phyloP scores from a whole-genome alignment of 2,329 filamentous ascomycete genomes.

The Nemania diffusa region DNA sequence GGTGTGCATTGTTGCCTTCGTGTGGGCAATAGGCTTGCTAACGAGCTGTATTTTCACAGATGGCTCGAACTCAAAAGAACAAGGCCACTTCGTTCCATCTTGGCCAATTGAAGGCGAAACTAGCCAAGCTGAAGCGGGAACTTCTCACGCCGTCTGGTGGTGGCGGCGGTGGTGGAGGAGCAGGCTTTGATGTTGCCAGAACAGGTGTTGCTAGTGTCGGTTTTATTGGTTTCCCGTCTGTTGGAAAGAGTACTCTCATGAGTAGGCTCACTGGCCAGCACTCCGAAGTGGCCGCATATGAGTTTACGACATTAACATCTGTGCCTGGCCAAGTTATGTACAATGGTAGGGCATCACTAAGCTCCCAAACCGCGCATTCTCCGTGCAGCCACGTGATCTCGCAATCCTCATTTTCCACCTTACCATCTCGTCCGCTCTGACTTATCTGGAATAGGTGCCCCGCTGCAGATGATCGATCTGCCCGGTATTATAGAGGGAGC shows the following conservation, averaged over 20 bases:
- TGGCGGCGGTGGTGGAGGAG: constrained; percentile 84
- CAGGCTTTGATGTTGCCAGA: constrained; percentile 96
- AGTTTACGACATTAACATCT: constrained; percentile 97
- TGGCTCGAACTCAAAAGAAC: constrained; percentile 97
- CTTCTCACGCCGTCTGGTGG: constrained; percentile 83
- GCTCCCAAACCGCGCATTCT: not conserved
- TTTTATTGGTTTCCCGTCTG: constrained; percentile 97
- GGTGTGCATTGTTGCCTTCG: constrained; percentile 46
- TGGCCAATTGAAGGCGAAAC: constrained; percentile 96
- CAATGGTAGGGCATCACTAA: constrained; percentile 68
- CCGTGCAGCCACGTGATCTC: not conserved
- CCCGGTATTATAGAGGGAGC: constrained; percentile 99
- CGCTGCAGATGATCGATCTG: constrained; percentile 97
- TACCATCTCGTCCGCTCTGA: constrained; percentile 18
- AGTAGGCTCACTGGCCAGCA: constrained; percentile 93
- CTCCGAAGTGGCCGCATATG: constrained; percentile 96
- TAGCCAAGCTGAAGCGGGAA: constrained; percentile 97
- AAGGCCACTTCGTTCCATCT: constrained; percentile 94
- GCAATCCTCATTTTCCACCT: not conserved
- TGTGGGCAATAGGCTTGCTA: constrained; percentile 28
- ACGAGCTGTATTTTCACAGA: constrained; percentile 60
- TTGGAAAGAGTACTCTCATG: constrained; percentile 99
- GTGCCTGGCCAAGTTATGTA: constrained; percentile 96
- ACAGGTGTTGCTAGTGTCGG: constrained; percentile 97
- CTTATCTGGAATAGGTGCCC: constrained; percentile 68